A percentile compares a stretch with the other conserved stretches of the same genome.
These are phyloP conservation scores for Trichoderma erinaceum DNA, from an alignment of 495 filamentous ascomycete species.

Conservation along the genomic window DNA sequence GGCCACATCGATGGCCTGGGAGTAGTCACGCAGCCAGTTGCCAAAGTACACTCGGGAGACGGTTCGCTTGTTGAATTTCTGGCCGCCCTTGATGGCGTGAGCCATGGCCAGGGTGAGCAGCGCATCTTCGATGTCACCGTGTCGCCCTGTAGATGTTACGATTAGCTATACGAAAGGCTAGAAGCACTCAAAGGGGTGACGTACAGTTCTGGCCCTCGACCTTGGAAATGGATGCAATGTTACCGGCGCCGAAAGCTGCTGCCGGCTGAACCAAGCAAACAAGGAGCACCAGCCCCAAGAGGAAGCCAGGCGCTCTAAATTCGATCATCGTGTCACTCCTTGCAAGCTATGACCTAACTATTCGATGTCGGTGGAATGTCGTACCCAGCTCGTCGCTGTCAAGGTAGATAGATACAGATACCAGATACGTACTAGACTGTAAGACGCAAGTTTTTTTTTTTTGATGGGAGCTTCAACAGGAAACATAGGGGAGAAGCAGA, in stretches of 20 bases:
- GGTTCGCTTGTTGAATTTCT: conserved; percentile 82
- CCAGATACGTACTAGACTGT: not conserved
- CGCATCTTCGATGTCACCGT: conserved; percentile 93
- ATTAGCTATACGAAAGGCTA: conserved; percentile 17
- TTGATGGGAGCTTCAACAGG: not conserved
- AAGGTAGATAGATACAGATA: not conserved
- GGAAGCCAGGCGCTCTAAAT: conserved; percentile 36
- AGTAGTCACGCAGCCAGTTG: conserved; percentile 86
- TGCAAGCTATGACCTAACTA: not conserved
- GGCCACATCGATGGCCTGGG: conserved; percentile 77
- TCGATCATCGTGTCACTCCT: conserved; percentile 32
- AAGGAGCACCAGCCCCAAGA: conserved; percentile 42
- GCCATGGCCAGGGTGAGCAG: conserved; percentile 71
- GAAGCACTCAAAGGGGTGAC: conserved; percentile 16
- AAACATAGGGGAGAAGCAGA: conserved; percentile 9
- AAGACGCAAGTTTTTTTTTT: not conserved
- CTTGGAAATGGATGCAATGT: conserved; percentile 68
- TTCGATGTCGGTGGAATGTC: not conserved
- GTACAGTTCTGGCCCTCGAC: conserved; percentile 76
- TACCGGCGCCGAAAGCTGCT: conserved; percentile 81
- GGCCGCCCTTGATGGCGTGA: conserved; percentile 60
- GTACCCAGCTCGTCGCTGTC: not conserved
- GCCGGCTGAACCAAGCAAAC: conserved; percentile 57
- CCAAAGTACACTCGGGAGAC: conserved; percentile 84
- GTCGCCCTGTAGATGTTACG: conserved; percentile 53